Evolutionary conservation across 1,284 basidiomycete genomes (phyloP).

Genomic region (Flammula alnicola): DNA sequence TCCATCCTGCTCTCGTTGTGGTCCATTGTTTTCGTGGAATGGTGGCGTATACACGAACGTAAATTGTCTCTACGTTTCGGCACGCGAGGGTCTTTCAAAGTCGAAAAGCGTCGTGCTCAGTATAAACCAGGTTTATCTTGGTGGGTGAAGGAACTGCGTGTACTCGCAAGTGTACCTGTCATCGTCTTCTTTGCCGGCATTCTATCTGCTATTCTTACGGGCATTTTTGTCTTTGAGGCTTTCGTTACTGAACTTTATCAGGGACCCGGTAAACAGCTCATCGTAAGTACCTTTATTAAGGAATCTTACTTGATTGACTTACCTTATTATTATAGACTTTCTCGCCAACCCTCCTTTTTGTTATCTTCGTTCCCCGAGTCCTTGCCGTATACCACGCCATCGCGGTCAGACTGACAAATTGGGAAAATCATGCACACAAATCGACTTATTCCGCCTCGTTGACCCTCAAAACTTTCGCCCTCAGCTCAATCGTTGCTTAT

Average conservation of each 20-base stretch:
- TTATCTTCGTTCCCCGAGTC: slow-evolving; percentile 82
- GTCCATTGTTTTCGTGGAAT: slow-evolving; percentile 86
- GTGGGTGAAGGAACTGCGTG: slow-evolving; percentile 80
- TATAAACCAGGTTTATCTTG: slow-evolving; percentile 63
- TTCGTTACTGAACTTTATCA: slow-evolving; percentile 87
- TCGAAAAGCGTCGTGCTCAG: slow-evolving; percentile 77
- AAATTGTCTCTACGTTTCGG: slow-evolving; percentile 83
- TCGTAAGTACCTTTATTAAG: slow-evolving; percentile 54
- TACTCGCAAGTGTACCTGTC: slow-evolving; percentile 79
- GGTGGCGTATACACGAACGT: slow-evolving; percentile 86
- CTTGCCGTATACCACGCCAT: slow-evolving; percentile 78
- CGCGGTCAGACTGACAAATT: slow-evolving; percentile 76
- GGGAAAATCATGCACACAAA: slow-evolving; percentile 91
- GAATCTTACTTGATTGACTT: slow-evolving; percentile 4
- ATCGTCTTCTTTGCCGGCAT: slow-evolving; percentile 77
- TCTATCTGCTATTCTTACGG: slow-evolving; percentile 74
- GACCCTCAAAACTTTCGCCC: slow-evolving; percentile 90
- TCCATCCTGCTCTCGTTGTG: slow-evolving; percentile 79
- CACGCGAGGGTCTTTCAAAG: slow-evolving; percentile 75
- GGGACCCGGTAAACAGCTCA: slow-evolving; percentile 80
- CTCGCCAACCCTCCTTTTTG: slow-evolving; percentile 85
- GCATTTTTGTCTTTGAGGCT: slow-evolving; percentile 86
- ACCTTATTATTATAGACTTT: slow-evolving; percentile 66
- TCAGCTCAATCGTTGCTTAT: slow-evolving; percentile 90
- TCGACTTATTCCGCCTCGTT: slow-evolving; percentile 80